These are phyloP conservation scores for Fusarium subglutinans DNA, from an alignment of 2,329 filamentous ascomycete genomes.

Conservation along the genomic window DNA sequence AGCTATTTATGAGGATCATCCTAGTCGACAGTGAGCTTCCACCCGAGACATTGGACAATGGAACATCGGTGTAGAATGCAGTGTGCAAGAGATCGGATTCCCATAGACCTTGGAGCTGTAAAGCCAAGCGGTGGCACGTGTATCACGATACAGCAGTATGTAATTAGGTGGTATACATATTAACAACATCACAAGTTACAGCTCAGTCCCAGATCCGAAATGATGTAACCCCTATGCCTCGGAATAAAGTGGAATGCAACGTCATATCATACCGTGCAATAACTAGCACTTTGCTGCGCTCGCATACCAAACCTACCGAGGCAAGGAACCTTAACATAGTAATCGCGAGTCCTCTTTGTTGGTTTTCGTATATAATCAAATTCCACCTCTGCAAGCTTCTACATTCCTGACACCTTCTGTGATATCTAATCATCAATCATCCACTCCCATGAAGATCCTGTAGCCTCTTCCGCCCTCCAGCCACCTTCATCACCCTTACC, in stretches of 20 bases:
- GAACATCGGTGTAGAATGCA: background rate
- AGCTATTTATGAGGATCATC: background rate
- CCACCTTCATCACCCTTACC: slow-evolving; percentile 20
- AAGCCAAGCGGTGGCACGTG: background rate
- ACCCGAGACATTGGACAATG: background rate
- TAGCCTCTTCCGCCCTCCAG: slow-evolving; percentile 23
- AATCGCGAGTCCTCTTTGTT: background rate
- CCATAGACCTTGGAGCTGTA: background rate
- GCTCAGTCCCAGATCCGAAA: background rate
- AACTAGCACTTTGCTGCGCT: background rate
- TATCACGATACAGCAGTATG: background rate
- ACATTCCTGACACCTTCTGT: slow-evolving; percentile 6
- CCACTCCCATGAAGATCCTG: background rate
- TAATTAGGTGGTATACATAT: background rate
- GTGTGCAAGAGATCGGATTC: background rate
- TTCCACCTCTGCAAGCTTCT: slow-evolving; percentile 9
- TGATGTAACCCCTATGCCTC: background rate
- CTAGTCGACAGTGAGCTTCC: background rate
- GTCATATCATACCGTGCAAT: slow-evolving; percentile 8
- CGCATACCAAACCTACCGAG: slow-evolving; percentile 7
- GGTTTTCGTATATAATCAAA: background rate
- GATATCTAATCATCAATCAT: slow-evolving; percentile 14
- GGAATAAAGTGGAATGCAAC: slow-evolving; percentile 20
- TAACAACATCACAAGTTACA: background rate
- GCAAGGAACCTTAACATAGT: background rate